Evolutionary conservation across 1,284 basidiomycete genomes (phyloP), one percentile per base, ranked within the genome.

Genomic region (Uromyces viciae-fabae): DNA sequence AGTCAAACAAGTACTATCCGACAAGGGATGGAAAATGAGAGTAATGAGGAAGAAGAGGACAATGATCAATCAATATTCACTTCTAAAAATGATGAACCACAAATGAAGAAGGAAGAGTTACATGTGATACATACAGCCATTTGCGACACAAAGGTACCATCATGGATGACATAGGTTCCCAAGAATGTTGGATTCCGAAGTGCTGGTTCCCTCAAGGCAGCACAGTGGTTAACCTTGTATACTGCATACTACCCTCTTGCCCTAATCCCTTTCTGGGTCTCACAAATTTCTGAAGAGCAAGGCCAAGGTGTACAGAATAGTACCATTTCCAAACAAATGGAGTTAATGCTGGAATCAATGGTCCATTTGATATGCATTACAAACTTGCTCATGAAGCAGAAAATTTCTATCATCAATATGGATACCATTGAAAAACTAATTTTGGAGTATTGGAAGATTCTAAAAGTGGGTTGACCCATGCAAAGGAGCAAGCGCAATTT

Each of bases 111-210:
- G 19, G 15, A 69, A 4, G 68, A 19, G 22, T n/a, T 31, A 69
- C 22, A 28, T 9, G 56, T 60, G 14, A 9, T 60, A 31, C 56
- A 60, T 14, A 60, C 11, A 15, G 56, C 25, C 11, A 22, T 60
- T n/a, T 9, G 14, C 25, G 14, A 60, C 9, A 31, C 56, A 60
- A 60, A 60, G 28, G 56, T 60, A 49, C 71, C 71, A 25, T 49
- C 71, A 3, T 73, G 71, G 71, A 28, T 73, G 19, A 25, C 71
- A 43, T 25, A 46, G 8, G n/a, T 73, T n/a, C 71, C 71, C 25
- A 46, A 42, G 15, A 73, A 46, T 31, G 15, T 73, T 73, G 42
- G 46, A 15, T 46, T 46, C 31, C 11, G 11, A 73, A 36, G 33
- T 31, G 2, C 3, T n/a, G 42, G 46, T 3, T 49, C 36, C 15